phyloP scores from a whole-genome alignment of 2,329 filamentous ascomycete genomes.

The Cadophora luteo-olivacea region DNA sequence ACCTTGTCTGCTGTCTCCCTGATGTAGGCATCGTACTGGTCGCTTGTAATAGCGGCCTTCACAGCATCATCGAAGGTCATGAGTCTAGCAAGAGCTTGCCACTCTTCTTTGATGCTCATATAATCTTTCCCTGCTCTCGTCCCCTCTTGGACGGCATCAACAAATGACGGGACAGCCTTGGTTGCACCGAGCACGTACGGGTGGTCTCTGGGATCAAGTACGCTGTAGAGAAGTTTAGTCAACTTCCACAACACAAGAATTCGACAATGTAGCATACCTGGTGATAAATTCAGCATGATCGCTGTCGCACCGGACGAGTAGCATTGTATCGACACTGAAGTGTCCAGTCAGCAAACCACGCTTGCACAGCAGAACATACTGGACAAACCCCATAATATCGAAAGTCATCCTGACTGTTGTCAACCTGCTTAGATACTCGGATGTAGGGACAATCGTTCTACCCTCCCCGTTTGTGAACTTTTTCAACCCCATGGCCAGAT shows the following conservation, averaged over 20 bases:
- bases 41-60: slow-evolving; percentile 37
- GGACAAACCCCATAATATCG: slow-evolving; percentile 50
- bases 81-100: slow-evolving; percentile 44
- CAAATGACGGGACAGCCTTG: slow-evolving; percentile 41
- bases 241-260: too few relatives aligned
- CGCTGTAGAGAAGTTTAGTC: too few relatives aligned
- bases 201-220: slow-evolving; percentile 48
- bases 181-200: slow-evolving; percentile 50
- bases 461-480: slow-evolving; percentile 52
- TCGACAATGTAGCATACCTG: too few relatives aligned
- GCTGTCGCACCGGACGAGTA: slow-evolving; percentile 49
- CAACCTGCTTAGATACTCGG: slow-evolving; percentile 48
- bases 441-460: slow-evolving; percentile 49
- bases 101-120: slow-evolving; percentile 42
- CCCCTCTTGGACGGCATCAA: slow-evolving; percentile 38
- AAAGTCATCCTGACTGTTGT: slow-evolving; percentile 48
- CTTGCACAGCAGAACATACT: too few relatives aligned
- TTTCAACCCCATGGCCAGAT: slow-evolving; percentile 52
- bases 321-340: slow-evolving; percentile 45
- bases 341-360: too few relatives aligned
- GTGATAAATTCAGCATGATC: slow-evolving; percentile 50
- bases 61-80: slow-evolving; percentile 48
- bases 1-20: slow-evolving; percentile 20
- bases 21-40: slow-evolving; percentile 42
- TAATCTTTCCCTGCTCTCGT: slow-evolving; percentile 33